phyloP scores from a whole-genome alignment of 768 basidiomycete species.

The Psilocybe tampanensis region DNA sequence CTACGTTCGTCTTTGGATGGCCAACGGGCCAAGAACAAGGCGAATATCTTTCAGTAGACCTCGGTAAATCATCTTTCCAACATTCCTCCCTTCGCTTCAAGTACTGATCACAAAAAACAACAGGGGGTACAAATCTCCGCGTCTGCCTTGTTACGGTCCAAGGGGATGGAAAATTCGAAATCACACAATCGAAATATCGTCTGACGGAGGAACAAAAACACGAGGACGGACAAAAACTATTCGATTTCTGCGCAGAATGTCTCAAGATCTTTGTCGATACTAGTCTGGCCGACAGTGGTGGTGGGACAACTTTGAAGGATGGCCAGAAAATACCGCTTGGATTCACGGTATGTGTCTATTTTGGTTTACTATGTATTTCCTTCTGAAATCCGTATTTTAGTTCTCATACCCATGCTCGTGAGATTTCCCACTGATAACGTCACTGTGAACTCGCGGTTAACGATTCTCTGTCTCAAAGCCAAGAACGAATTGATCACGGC shows the following conservation, averaged over 20 bases:
- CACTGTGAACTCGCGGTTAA: not conserved
- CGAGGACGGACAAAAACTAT: constrained; percentile 91
- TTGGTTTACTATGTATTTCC: not conserved
- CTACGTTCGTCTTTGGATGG: constrained; percentile 96
- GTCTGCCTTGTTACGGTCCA: constrained; percentile 94
- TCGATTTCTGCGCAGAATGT: constrained; percentile 97
- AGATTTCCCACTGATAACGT: constrained; percentile 32
- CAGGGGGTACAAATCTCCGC: constrained; percentile 96
- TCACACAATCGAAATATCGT: constrained; percentile 97
- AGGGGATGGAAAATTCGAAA: constrained; percentile 95
- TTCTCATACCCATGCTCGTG: constrained; percentile 96
- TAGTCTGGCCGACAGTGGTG: constrained; percentile 57
- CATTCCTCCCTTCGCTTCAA: not conserved
- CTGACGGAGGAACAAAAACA: constrained; percentile 98
- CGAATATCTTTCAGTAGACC: constrained; percentile 87
- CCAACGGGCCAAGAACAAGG: constrained; percentile 89
- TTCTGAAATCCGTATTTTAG: constrained; percentile 33
- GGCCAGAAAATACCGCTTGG: constrained; percentile 78
- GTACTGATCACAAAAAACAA: not conserved
- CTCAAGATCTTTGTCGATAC: constrained; percentile 86
- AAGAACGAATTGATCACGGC: constrained; percentile 92
- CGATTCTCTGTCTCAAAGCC: constrained; percentile 46
- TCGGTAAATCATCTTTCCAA: constrained; percentile 52
- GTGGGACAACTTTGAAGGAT: constrained; percentile 47
- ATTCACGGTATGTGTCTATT: constrained; percentile 85